These are phyloP conservation scores for Flaveria brownii DNA, from an alignment of 129 eudicot species.

Conservation along the genomic window DNA sequence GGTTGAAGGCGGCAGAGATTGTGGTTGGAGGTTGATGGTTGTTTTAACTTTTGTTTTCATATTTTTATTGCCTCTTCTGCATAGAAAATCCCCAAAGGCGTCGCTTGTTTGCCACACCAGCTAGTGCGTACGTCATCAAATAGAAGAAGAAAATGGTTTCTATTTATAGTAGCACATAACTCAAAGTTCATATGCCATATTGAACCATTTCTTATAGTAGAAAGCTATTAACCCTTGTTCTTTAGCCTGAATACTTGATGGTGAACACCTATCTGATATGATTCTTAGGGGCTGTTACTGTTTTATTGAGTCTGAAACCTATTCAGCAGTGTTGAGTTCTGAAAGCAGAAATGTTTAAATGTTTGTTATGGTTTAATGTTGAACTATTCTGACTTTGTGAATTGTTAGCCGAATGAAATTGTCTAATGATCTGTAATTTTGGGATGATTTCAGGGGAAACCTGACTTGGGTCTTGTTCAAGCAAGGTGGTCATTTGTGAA, in stretches of 20 bases:
- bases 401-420: not conserved
- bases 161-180: not conserved
- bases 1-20: not conserved
- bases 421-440: not conserved
- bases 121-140: not conserved
- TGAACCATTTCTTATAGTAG: not conserved
- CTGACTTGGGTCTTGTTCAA: conserved; percentile 84
- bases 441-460: conserved; percentile 59
- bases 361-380: not conserved
- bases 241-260: not conserved
- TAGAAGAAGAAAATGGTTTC: not conserved
- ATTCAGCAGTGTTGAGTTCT: not conserved
- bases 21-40: not conserved
- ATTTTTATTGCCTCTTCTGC: not conserved
- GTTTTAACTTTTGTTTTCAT: not conserved
- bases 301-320: not conserved
- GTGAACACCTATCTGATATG: not conserved
- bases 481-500: conserved; percentile 93
- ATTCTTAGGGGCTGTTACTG: not conserved
- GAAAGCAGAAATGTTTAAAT: not conserved
- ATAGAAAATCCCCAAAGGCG: not conserved
- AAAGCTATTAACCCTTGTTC: not conserved
- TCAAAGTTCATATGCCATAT: not conserved
- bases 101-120: not conserved
- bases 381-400: not conserved